A percentile compares a stretch with the other conserved stretches of the same genome.
Conservation (phyloP, 306 rosid species). For the Prunus padus region DNA sequence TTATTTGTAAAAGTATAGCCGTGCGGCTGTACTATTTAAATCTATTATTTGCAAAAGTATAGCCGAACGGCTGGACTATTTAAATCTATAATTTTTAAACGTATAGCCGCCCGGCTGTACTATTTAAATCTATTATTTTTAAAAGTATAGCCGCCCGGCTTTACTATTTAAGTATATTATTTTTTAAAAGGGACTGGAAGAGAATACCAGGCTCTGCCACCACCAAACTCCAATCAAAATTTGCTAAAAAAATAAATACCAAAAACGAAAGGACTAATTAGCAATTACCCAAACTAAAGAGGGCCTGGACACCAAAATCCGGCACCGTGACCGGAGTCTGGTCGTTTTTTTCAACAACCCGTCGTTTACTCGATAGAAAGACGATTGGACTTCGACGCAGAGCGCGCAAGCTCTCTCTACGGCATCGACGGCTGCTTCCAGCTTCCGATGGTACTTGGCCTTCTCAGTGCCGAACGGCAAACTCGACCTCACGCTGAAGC, state of each 20-base stretch:
- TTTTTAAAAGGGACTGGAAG: slow-evolving; percentile 71
- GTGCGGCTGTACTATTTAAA: no score
- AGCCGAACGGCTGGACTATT: no score
- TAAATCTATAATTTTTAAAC: no score
- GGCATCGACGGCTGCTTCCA: slow-evolving; percentile 65
- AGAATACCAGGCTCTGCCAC: slow-evolving; percentile 72
- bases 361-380: slow-evolving; percentile 45
- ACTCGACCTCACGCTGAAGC: slow-evolving; percentile 42
- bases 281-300: slow-evolving; percentile 80
- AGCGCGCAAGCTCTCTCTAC: slow-evolving; percentile 71
- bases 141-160: no score
- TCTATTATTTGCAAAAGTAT: no score
- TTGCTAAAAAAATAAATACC: not conserved
- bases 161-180: no score
- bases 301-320: slow-evolving; percentile 94
- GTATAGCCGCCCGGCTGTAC: no score
- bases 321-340: slow-evolving; percentile 87
- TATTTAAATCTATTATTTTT: no score
- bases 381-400: slow-evolving; percentile 65
- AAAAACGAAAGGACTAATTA: not conserved
- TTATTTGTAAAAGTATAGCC: no score
- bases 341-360: slow-evolving; percentile 59
- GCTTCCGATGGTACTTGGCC: slow-evolving; percentile 60
- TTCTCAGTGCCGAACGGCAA: slow-evolving; percentile 52
- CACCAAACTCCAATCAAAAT: slow-evolving; percentile 3